phyloP scores from a whole-genome alignment of 768 basidiomycete species.

The Mycena rebaudengoi region DNA sequence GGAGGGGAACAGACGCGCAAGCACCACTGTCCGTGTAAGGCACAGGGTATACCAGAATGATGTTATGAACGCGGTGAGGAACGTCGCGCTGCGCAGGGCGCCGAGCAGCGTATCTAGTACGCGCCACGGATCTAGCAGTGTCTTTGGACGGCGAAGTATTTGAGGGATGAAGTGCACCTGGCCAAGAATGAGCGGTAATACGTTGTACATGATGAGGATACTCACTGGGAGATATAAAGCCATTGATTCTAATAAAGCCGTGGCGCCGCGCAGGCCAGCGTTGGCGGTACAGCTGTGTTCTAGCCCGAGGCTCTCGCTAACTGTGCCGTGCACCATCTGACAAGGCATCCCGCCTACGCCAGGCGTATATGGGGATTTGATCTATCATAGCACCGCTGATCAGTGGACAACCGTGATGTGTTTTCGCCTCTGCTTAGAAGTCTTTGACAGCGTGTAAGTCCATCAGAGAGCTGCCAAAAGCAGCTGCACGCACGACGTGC shows the following conservation, averaged over 20 bases:
- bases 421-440: too few relatives aligned
- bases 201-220: slow-evolving; percentile 5
- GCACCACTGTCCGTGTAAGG: slow-evolving; percentile 67
- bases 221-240: slow-evolving; percentile 76
- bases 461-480: too few relatives aligned
- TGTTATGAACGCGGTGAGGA: slow-evolving; percentile 76
- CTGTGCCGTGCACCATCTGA: slow-evolving; percentile 69
- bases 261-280: slow-evolving; percentile 56
- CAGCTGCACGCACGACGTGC: too few relatives aligned
- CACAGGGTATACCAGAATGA: slow-evolving; percentile 79
- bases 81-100: slow-evolving; percentile 71
- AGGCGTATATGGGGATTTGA: too few relatives aligned
- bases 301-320: slow-evolving; percentile 55
- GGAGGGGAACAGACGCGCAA: slow-evolving; percentile 69
- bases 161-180: slow-evolving; percentile 79
- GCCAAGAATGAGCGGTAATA: too few relatives aligned
- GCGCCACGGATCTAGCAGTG: slow-evolving; percentile 54
- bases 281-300: slow-evolving; percentile 71
- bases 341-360: slow-evolving; percentile 84
- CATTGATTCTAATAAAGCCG: slow-evolving; percentile 70
- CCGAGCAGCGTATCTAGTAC: slow-evolving; percentile 54
- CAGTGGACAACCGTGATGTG: too few relatives aligned
- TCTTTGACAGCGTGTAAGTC: too few relatives aligned
- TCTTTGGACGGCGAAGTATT: slow-evolving; percentile 64
- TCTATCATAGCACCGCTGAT: too few relatives aligned